Evolutionary conservation across 2,329 filamentous ascomycete species (phyloP).

Genomic region (Pestalotiopsis sp.): DNA sequence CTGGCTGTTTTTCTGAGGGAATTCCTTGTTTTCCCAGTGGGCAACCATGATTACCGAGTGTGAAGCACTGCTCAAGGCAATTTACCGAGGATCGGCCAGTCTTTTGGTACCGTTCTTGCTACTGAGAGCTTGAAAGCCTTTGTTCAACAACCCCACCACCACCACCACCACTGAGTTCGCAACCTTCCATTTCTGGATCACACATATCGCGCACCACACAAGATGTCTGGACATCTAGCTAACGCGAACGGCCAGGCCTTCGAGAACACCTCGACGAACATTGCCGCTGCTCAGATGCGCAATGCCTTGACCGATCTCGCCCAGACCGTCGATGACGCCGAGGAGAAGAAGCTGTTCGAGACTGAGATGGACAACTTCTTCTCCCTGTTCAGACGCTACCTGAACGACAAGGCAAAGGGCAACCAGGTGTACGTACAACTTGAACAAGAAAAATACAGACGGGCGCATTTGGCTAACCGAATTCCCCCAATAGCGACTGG

Average conservation of each 20-base stretch:
- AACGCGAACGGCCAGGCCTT: constrained; percentile 70
- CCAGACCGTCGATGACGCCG: constrained; percentile 83
- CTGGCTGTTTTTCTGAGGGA: not conserved
- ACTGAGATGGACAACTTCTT: constrained; percentile 99
- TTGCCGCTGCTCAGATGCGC: constrained; percentile 98
- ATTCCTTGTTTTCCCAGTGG: not conserved
- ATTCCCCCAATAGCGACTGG: constrained; percentile 70
- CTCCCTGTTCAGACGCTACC: constrained; percentile 93
- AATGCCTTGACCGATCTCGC: constrained; percentile 92
- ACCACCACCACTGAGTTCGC: not conserved
- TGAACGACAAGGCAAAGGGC: constrained; percentile 99
- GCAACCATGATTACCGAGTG: not conserved
- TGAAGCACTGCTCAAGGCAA: not conserved
- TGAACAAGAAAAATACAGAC: not conserved
- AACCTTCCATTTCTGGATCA: not conserved
- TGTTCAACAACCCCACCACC: not conserved
- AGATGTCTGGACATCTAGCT: constrained; percentile 12
- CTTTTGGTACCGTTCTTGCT: not conserved
- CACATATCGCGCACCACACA: not conserved
- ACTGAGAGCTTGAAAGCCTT: not conserved
- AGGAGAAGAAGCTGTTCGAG: constrained; percentile 91
- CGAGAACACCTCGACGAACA: constrained; percentile 98
- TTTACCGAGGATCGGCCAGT: not conserved
- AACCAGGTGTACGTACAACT: constrained; percentile 70
- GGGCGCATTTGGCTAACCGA: not conserved